Base-by-base conservation (phyloP, 768 basidiomycete species). In the Suillus variegatus region DNA sequence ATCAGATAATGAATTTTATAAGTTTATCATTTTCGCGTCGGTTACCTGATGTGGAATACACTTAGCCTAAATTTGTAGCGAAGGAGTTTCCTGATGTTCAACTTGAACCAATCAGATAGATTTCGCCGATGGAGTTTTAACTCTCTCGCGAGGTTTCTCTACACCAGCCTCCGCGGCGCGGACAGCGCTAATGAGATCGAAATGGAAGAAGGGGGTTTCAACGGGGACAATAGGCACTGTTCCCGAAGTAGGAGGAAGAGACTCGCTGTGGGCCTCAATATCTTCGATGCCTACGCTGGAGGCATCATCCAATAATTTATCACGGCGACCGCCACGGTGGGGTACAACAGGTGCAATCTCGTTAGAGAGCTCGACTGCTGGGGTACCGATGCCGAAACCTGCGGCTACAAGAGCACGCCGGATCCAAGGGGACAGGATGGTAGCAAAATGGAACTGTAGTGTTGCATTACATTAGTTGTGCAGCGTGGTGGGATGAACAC, bases 391-490 rank as follows among this genome's bases (percentile, higher is more conserved):
- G 9, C 97, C 97, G 74, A 99, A 99, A 2, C 94, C 94, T 65
- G 91, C 96, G 5, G 95, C 94, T 56, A 94, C 79, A 41, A 96
- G 84, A 6, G 93, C 93, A 60, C 96, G 91, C 63, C 91, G 87
- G 65, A 94, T 93, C 97, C 96, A 99, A 0, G 95, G 95, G 1
- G 94, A 95, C 63, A 96, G 86, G 41, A 98, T 82, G 41, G 92
- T 88, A 6, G 94, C 91, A 75, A 99, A 99, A 80, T 99, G 97
- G 84, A 97, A 99, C 85, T 94, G 75, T 41, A 60, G 25, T 60
- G 40, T 32, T 68, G 67, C 43, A 56, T 58, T 65, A 13, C 22
- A 14, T 51, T 20, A 49, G 22, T 51, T 20, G 35, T 28, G 18
- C 32, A 35, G 32, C n/a, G 16, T 9, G 32, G 41, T 28, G 4